phyloP scores from a whole-genome alignment of 805 yeast species.

The Nakazawaea ambrosiae region DNA sequence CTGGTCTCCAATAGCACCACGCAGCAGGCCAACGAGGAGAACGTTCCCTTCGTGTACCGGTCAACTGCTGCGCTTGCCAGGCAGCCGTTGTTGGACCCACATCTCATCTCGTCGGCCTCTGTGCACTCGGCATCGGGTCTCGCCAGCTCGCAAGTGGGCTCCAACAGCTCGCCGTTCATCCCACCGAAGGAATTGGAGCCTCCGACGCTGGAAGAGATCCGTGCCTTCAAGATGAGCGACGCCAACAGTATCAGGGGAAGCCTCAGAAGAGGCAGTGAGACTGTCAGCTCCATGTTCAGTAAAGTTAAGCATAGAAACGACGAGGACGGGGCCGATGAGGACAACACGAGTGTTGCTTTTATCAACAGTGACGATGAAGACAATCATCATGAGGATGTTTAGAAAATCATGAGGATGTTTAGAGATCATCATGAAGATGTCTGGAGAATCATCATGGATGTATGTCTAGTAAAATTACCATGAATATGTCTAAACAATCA shows the following conservation, averaged over 20 bases:
- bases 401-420: not conserved
- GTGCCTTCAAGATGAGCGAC: conserved; percentile 27
- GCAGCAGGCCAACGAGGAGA: conserved; percentile 8
- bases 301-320: conserved; percentile 18
- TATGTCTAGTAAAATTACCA: too few species aligned
- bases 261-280: conserved; percentile 35
- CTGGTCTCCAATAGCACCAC: too few species aligned
- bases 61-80: conserved; percentile 19
- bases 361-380: conserved; percentile 16
- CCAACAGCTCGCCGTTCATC: conserved; percentile 15
- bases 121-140: conserved; percentile 11
- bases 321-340: conserved; percentile 12
- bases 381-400: too few species aligned
- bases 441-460: too few species aligned
- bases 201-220: conserved; percentile 28
- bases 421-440: too few species aligned
- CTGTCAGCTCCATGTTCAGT: conserved; percentile 29
- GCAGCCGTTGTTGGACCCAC: conserved; percentile 16
- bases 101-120: conserved; percentile 7
- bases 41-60: conserved; percentile 10
- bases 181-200: conserved; percentile 26
- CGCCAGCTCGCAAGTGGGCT: not conserved
- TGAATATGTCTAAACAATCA: too few species aligned
- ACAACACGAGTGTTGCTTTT: conserved; percentile 14
- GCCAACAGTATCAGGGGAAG: conserved; percentile 29